A percentile compares a stretch with the other conserved stretches of the same genome.
phyloP scores from a whole-genome alignment of 1,284 basidiomycete species.

The Afroboletus lepidellus region DNA sequence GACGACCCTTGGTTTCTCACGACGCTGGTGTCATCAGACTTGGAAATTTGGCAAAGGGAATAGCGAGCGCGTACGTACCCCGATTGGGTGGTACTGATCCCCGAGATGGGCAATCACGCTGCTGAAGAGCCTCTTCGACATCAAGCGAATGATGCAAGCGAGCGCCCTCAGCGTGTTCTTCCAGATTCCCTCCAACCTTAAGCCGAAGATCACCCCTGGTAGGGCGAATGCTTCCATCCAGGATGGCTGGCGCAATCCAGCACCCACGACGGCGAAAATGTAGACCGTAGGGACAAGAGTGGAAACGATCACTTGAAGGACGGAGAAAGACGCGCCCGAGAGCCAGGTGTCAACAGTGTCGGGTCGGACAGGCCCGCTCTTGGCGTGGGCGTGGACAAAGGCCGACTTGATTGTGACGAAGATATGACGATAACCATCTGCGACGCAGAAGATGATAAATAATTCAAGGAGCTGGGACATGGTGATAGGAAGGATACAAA shows the following conservation, averaged over 20 bases:
- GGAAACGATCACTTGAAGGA: slow-evolving; percentile 14
- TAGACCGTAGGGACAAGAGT: slow-evolving; percentile 14
- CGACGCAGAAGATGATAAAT: slow-evolving; percentile 11
- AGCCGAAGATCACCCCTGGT: neutral
- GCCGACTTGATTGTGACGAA: neutral
- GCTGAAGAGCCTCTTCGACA: no score
- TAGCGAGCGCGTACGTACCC: slow-evolving; percentile 5
- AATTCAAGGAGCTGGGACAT: slow-evolving; percentile 26
- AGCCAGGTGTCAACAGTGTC: slow-evolving; percentile 9
- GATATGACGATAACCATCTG: neutral
- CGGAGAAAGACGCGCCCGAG: slow-evolving; percentile 12
- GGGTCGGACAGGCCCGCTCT: slow-evolving; percentile 21
- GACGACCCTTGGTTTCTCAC: neutral
- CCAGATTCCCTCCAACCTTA: neutral
- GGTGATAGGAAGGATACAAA: no score
- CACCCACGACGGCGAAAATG: slow-evolving; percentile 11
- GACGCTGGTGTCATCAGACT: neutral
- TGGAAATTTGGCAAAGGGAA: neutral
- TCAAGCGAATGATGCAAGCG: slow-evolving; percentile 1
- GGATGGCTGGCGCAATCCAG: slow-evolving; percentile 23
- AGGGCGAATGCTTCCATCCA: slow-evolving; percentile 21
- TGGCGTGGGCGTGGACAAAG: slow-evolving; percentile 12
- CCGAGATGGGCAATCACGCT: slow-evolving; percentile 2
- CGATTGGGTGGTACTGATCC: slow-evolving; percentile 13
- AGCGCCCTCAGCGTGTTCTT: slow-evolving; percentile 9